Evolutionary conservation across 768 basidiomycete genomes (phyloP), one percentile per base, ranked within the genome.

Genomic region (Stropharia rugosoannulata): DNA sequence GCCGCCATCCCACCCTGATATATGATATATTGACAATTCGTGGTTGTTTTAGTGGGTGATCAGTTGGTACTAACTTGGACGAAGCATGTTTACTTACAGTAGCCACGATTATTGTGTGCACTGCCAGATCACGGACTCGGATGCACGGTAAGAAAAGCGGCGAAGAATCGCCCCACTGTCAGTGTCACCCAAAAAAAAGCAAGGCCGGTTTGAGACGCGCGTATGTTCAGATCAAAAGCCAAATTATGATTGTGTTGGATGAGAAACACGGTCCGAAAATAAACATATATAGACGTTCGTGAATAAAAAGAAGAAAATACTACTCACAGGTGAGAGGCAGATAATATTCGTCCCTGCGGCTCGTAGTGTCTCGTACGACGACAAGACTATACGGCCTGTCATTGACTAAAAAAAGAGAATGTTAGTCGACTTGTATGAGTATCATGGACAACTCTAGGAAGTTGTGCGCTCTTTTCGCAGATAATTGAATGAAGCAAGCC

Each of bases 131-230:
- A 36, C 84, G 71, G 65, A 87, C 84, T 3, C 85, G 76, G 42
- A 87, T 81, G 66, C 84, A 85, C 12, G 85, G 84, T 18, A 87
- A 75, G 18, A 84, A 72, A 4, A 86, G 66, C 13, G 85, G 84
- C 11, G 81, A 83, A 3, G 83, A 85, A 61, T 86, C 83, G 0
- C 83, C 83, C 84, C 84, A 85, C 80, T 85, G 29, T 35, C 10
- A 35, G 22, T 22, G 22, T 22, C 22, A 55, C 22, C 45, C 40
- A 22, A 18, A 19, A 37, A 36, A 43, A 22, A 41, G 58, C 35
- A 22, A 51, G 41, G 19, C 49, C 16, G 49, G 42, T 32, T 43
- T 41, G 40, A 35, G 36, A 39, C 46, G 27, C 38, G 15, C 15
- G 9, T 15, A 25, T 11, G 45, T n/a, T 3, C 5, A 41, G 40